phyloP scores from a whole-genome alignment of 768 basidiomycete genomes.

The Nevesoporus exiguus region DNA sequence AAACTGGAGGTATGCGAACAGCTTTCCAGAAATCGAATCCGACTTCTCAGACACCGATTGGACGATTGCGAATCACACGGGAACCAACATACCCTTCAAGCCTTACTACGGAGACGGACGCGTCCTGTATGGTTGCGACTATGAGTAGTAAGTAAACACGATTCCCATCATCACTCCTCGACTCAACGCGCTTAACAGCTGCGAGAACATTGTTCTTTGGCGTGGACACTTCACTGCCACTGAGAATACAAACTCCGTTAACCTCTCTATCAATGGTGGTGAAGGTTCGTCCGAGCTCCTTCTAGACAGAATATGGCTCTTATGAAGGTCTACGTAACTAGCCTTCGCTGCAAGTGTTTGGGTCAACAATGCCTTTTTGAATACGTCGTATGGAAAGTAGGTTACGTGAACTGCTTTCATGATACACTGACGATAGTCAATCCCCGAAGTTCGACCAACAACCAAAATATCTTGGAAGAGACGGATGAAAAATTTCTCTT shows the following conservation, averaged over 20 bases:
- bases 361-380: slow-evolving; percentile 70
- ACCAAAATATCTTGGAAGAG: slow-evolving; percentile 56
- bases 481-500: slow-evolving; percentile 66
- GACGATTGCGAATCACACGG: slow-evolving; percentile 65
- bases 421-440: background rate
- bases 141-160: slow-evolving; percentile 61
- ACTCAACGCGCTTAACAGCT: slow-evolving; percentile 40
- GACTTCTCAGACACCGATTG: slow-evolving; percentile 62
- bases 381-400: slow-evolving; percentile 75
- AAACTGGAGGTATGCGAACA: slow-evolving; percentile 74
- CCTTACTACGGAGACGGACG: slow-evolving; percentile 73
- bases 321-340: background rate
- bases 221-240: slow-evolving; percentile 73
- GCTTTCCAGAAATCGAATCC: slow-evolving; percentile 63
- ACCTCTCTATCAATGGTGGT: slow-evolving; percentile 79
- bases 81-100: slow-evolving; percentile 67
- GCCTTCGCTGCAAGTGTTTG: slow-evolving; percentile 83
- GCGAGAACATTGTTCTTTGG: slow-evolving; percentile 81
- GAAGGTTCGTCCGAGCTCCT: slow-evolving; percentile 43
- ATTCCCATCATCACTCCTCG: slow-evolving; percentile 3
- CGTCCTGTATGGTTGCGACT: slow-evolving; percentile 83
- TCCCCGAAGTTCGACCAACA: slow-evolving; percentile 54
- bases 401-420: slow-evolving; percentile 1
- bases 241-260: slow-evolving; percentile 58
- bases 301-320: background rate